Evolutionary conservation across 2,329 filamentous ascomycete species (phyloP).

Genomic region (Seiridium cupressi): DNA sequence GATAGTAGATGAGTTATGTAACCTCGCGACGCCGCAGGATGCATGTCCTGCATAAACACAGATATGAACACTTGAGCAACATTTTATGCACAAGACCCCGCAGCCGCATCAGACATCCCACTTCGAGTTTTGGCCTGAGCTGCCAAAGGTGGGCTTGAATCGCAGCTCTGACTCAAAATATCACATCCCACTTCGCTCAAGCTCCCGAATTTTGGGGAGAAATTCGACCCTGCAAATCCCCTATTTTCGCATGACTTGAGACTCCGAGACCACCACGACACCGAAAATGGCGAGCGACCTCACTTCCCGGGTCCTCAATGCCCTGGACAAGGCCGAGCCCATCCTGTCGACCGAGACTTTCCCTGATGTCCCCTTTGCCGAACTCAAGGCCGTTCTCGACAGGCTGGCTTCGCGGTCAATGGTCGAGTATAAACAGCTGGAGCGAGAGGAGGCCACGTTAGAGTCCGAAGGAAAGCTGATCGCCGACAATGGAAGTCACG

Average conservation of each 20-base stretch:
- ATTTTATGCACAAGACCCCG: neutral
- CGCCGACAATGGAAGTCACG: conserved; percentile 73
- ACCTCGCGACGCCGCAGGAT: no score
- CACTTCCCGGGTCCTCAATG: conserved; percentile 62
- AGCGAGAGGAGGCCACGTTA: conserved; percentile 73
- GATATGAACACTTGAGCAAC: neutral
- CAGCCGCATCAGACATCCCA: conserved; percentile 5
- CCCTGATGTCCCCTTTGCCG: conserved; percentile 61
- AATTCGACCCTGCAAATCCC: neutral
- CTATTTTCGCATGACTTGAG: neutral
- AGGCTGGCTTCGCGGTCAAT: conserved; percentile 81
- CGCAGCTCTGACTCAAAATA: conserved; percentile 5
- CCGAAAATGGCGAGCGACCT: conserved; percentile 57
- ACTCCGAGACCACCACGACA: neutral
- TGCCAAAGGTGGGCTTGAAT: neutral
- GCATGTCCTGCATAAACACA: neutral
- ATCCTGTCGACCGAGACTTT: conserved; percentile 70
- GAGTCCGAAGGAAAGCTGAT: conserved; percentile 75
- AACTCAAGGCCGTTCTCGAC: conserved; percentile 85
- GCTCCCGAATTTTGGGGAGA: neutral
- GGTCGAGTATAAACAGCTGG: conserved; percentile 81
- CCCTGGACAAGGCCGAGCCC: conserved; percentile 61
- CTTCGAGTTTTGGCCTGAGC: conserved; percentile 6
- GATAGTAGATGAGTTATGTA: no score
- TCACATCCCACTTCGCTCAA: neutral